Conservation (phyloP, 352 stramenopile species). For the Globisporangium nodosum region DNA sequence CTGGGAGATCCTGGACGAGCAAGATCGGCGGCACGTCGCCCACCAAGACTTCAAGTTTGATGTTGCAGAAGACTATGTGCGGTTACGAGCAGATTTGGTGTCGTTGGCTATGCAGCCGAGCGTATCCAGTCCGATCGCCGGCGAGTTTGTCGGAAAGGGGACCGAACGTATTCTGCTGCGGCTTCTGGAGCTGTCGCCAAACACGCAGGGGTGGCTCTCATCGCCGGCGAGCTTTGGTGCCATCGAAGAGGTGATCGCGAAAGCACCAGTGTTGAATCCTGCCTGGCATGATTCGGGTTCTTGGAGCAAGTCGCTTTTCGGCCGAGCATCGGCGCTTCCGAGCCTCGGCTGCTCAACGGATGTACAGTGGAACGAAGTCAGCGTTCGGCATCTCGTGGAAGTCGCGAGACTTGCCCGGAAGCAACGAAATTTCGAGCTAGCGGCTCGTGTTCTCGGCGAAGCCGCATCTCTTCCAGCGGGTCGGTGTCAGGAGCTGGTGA, state of each 20-base stretch:
- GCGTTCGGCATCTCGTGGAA: slow-evolving; percentile 16
- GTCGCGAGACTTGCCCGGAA: slow-evolving; percentile 44
- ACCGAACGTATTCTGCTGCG: slow-evolving; percentile 25
- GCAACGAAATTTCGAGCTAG: slow-evolving; percentile 47
- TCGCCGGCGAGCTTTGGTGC: neutral
- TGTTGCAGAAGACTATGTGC: slow-evolving; percentile 3
- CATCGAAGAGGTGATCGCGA: neutral
- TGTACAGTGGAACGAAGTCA: neutral
- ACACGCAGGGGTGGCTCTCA: neutral
- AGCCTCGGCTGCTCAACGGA: neutral
- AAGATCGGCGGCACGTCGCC: neutral
- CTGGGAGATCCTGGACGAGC: slow-evolving; percentile 21
- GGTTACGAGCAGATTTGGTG: slow-evolving; percentile 17
- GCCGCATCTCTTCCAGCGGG: slow-evolving; percentile 2
- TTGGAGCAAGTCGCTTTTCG: slow-evolving; percentile 27
- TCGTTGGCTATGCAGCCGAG: slow-evolving; percentile 26
- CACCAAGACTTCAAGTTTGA: neutral
- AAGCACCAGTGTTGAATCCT: slow-evolving; percentile 16
- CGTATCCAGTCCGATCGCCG: slow-evolving; percentile 24
- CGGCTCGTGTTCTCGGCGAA: slow-evolving; percentile 25
- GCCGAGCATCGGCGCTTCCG: neutral
- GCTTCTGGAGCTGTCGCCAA: slow-evolving; percentile 4
- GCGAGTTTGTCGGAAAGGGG: slow-evolving; percentile 32
- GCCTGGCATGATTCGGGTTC: slow-evolving; percentile 25
- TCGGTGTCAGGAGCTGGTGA: neutral